Base-by-base conservation (phyloP, 805 yeast species). In the Cyberlindnera meyerae region DNA sequence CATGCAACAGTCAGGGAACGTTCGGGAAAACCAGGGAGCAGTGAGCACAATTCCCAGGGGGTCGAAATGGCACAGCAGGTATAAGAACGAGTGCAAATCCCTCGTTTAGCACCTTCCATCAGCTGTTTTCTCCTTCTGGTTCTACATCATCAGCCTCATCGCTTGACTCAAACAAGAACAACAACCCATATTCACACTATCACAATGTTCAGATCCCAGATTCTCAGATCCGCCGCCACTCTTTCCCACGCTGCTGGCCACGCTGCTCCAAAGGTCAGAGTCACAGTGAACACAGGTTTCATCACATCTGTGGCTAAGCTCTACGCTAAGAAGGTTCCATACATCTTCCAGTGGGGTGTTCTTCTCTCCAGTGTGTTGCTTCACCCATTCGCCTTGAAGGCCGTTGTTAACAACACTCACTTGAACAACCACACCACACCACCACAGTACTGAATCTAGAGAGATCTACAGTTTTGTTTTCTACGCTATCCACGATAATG, bases 141-240 rank as follows among this genome's bases (percentile, higher is more conserved):
- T 20, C 22, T 8, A 8, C 22, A 20, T 20, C 22, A 33, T 27
- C 27, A 25, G 15, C 25, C 14, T n/a, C 26, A 11, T 14, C 20
- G 12, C 11, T 12, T 13, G 24, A 7, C 27, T 12, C 9, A 17
- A 4, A 28, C n/a, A 16, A 20, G 18, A 18, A 25, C 14, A 5
- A 29, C 16, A 29, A 18, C 16, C 18, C 16, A 25, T 14, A 36
- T 26, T 22, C 27, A 14, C 31, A 33, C 37, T 8, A 30, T 16
- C 3, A 44, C 47, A 48, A 53, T 53, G 58, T 47, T 48, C 47
- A 33, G 53, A 20, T 38, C 58, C 8, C 44, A 46, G 38, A 34
- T 50, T 32, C 40, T 50, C 40, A 53, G 58, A 54, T 48, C 52
- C 32, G 44, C 58, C 12, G 44, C 52, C 28, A 34, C 58, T n/a